phyloP scores from a whole-genome alignment of 2,329 filamentous ascomycete genomes.

The Atkinsonella hypoxylon region DNA sequence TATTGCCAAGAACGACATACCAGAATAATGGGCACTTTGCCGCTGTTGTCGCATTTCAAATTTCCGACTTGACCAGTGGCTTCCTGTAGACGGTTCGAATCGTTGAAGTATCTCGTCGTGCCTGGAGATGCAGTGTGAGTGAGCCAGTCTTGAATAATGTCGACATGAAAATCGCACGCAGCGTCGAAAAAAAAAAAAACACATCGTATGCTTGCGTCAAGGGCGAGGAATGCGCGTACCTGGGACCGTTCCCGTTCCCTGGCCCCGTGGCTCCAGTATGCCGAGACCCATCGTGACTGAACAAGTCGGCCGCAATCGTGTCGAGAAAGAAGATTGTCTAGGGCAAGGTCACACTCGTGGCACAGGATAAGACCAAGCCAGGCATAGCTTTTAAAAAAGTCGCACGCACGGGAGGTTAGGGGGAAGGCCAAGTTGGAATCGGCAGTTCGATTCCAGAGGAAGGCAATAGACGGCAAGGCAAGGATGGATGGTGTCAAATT shows the following conservation, averaged over 20 bases:
- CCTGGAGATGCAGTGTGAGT: slow-evolving; percentile 24
- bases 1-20: slow-evolving; percentile 28
- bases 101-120: slow-evolving; percentile 54
- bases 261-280: slow-evolving; percentile 55
- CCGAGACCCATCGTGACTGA: slow-evolving; percentile 39
- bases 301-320: background rate
- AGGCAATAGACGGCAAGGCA: too few relatives aligned
- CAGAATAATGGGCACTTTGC: slow-evolving; percentile 60
- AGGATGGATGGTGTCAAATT: too few relatives aligned
- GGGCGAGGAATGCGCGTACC: slow-evolving; percentile 37
- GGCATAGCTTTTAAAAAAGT: background rate
- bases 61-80: slow-evolving; percentile 27
- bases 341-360: background rate
- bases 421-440: background rate
- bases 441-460: background rate
- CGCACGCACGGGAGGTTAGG: background rate
- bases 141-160: background rate
- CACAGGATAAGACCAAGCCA: background rate
- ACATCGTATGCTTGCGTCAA: background rate
- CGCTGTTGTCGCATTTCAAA: slow-evolving; percentile 62
- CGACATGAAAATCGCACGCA: too few relatives aligned
- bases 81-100: slow-evolving; percentile 35
- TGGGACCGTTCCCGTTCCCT: slow-evolving; percentile 62
- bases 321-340: background rate
- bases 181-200: background rate